Evolutionary conservation across 768 basidiomycete genomes (phyloP).

Genomic region (Tylopilus felleus): DNA sequence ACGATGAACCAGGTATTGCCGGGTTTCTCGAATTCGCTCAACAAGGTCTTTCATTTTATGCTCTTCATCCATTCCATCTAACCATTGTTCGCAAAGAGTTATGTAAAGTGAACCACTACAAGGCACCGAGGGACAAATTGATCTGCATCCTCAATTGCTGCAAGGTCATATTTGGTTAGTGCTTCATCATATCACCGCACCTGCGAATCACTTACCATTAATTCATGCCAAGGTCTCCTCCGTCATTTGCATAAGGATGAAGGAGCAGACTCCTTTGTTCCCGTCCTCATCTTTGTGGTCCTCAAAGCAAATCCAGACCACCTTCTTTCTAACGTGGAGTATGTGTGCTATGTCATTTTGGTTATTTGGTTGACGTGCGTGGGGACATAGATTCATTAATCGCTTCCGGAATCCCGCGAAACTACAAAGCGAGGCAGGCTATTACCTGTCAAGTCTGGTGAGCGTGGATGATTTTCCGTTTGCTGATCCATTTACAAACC

Average conservation of each 20-base stretch:
- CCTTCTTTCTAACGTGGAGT: constrained; percentile 95
- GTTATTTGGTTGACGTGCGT: not conserved
- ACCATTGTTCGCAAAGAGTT: constrained; percentile 54
- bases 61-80: not conserved
- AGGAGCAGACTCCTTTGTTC: constrained; percentile 92
- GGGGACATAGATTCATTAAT: constrained; percentile 88
- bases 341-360: constrained; percentile 24
- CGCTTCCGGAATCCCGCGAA: constrained; percentile 89
- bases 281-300: constrained; percentile 91
- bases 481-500: constrained; percentile 2
- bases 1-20: constrained; percentile 40
- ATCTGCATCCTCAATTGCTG: constrained; percentile 97
- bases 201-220: not conserved
- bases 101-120: constrained; percentile 97
- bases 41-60: constrained; percentile 55
- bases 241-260: constrained; percentile 82
- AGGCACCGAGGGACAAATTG: constrained; percentile 95
- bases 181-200: constrained; percentile 8
- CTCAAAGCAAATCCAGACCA: constrained; percentile 93
- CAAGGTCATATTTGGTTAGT: constrained; percentile 97
- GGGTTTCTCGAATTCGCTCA: constrained; percentile 89
- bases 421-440: constrained; percentile 92
- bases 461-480: constrained; percentile 22
- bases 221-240: constrained; percentile 64
- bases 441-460: constrained; percentile 94